Percentiles rank a stretch among this genome's conserved stretches.
Evolutionary conservation across 2,329 filamentous ascomycete genomes (phyloP).

Genomic region (Aspergillus ochraceoroseus): DNA sequence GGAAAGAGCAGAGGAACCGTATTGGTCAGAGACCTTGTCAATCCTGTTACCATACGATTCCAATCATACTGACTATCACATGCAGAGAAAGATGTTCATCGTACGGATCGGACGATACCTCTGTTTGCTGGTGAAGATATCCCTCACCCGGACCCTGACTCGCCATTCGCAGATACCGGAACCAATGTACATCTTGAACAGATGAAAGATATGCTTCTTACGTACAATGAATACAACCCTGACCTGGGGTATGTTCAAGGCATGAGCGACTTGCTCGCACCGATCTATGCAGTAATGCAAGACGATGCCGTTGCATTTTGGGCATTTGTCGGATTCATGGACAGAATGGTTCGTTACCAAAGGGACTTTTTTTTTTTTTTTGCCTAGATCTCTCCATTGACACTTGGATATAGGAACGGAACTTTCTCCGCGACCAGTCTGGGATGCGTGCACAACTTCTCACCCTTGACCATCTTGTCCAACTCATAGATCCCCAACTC

Average conservation of each 20-base stretch:
- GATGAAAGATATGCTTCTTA: conserved; percentile 98
- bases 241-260: conserved; percentile 96
- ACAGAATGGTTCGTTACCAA: conserved; percentile 63
- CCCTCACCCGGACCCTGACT: conserved; percentile 91
- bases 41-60: too few species aligned
- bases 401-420: conserved; percentile 59
- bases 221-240: conserved; percentile 96
- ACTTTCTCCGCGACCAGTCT: conserved; percentile 91
- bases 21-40: conserved; percentile 64
- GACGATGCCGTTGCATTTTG: conserved; percentile 97
- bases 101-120: conserved; percentile 90
- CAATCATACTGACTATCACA: background rate
- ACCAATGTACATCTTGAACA: conserved; percentile 98
- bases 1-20: conserved; percentile 86
- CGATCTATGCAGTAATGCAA: conserved; percentile 94
- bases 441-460: conserved; percentile 91
- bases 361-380: background rate
- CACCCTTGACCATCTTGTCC: conserved; percentile 88
- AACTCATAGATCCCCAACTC: conserved; percentile 92
- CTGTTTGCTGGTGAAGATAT: conserved; percentile 95
- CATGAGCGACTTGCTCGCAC: conserved; percentile 94
- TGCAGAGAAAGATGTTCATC: conserved; percentile 95
- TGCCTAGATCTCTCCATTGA: conserved; percentile 9
- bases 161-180: conserved; percentile 84
- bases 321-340: conserved; percentile 95